Conservation (phyloP, 306 rosid genomes). For the Rosa chinensis region DNA sequence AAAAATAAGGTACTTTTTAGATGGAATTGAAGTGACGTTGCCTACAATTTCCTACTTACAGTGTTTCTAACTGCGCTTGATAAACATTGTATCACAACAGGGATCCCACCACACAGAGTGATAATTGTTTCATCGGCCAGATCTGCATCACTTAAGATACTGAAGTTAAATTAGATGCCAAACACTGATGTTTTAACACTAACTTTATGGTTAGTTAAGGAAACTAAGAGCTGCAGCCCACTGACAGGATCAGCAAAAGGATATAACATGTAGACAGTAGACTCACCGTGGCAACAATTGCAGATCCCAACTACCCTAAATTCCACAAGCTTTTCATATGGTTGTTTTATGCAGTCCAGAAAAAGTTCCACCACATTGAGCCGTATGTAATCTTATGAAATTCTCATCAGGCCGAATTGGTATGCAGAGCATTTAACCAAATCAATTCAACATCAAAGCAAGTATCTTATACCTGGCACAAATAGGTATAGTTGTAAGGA, state of each 20-base stretch:
- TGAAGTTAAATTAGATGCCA: background rate
- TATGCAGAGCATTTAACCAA: background rate
- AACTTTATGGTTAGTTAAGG: background rate
- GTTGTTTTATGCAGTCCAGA: constrained; percentile 80
- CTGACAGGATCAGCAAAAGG: background rate
- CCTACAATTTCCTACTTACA: constrained; percentile 46
- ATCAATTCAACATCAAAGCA: constrained; percentile 6
- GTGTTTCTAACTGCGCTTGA: constrained; percentile 90
- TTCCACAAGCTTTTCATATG: constrained; percentile 88
- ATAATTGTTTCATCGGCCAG: constrained; percentile 59
- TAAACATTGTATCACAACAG: constrained; percentile 71
- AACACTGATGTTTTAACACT: background rate
- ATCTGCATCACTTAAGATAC: constrained; percentile 34
- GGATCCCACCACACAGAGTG: constrained; percentile 58
- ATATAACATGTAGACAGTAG: background rate
- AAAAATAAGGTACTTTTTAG: no score
- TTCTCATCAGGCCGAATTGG: background rate
- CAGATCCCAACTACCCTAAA: constrained; percentile 88
- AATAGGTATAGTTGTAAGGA: constrained; percentile 75
- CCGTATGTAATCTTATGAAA: constrained; percentile 38
- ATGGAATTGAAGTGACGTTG: background rate
- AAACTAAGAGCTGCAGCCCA: background rate
- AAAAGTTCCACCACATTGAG: constrained; percentile 89
- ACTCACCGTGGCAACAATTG: constrained; percentile 75
- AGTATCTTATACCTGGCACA: constrained; percentile 62